A percentile compares a stretch with the other conserved stretches of the same genome.
These are phyloP conservation scores for Ophiostoma piceae DNA, from an alignment of 2,329 filamentous ascomycete species.

Conservation along the genomic window DNA sequence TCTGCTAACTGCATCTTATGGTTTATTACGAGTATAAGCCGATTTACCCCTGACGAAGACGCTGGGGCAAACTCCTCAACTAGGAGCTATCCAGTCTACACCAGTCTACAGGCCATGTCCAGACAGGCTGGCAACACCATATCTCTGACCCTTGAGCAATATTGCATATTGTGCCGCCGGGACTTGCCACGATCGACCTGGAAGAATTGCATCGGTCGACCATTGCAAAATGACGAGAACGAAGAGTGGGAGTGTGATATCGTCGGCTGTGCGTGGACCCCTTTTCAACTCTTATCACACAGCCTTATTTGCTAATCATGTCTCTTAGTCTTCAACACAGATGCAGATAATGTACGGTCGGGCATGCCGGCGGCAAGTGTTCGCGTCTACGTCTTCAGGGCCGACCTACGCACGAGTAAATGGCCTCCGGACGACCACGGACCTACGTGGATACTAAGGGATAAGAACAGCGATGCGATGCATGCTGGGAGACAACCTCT, in stretches of 20 bases:
- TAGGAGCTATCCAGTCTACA: too few relatives aligned
- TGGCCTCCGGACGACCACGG: slow-evolving; percentile 6
- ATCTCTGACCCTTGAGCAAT: slow-evolving; percentile 18
- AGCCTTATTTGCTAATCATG: neutral
- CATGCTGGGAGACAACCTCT: slow-evolving; percentile 1
- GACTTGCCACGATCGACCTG: slow-evolving; percentile 18
- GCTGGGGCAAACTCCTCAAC: too few relatives aligned
- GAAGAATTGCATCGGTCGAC: slow-evolving; percentile 18
- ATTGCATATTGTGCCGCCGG: slow-evolving; percentile 18
- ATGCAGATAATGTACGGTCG: neutral
- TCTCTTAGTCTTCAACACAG: neutral
- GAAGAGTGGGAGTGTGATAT: slow-evolving; percentile 18
- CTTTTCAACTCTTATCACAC: neutral
- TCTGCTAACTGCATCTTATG: too few relatives aligned
- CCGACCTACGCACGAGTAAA: slow-evolving; percentile 16
- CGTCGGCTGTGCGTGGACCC: slow-evolving; percentile 15
- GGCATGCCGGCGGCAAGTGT: slow-evolving; percentile 8
- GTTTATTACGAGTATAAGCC: too few relatives aligned
- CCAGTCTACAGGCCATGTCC: neutral
- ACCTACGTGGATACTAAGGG: neutral
- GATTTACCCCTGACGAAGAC: too few relatives aligned
- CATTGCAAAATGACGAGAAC: slow-evolving; percentile 3
- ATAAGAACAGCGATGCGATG: neutral
- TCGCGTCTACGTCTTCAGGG: slow-evolving; percentile 17
- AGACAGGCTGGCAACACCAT: slow-evolving; percentile 15